phyloP scores from a whole-genome alignment of 2,329 filamentous ascomycete genomes.

The Mycogone perniciosa region DNA sequence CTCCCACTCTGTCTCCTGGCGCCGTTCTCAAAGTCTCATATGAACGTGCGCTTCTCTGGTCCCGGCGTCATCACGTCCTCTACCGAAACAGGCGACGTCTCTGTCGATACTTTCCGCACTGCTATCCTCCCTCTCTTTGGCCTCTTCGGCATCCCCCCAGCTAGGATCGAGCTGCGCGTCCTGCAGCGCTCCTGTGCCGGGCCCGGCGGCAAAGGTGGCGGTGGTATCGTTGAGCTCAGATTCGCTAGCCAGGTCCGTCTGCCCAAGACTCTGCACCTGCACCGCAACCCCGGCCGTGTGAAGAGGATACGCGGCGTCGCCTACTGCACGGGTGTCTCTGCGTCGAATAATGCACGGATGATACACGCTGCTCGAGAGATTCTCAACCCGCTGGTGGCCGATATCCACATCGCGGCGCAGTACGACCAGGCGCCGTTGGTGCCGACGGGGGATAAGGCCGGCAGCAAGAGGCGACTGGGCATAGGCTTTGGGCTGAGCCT shows the following conservation, averaged over 20 bases:
- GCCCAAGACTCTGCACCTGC: constrained; percentile 87
- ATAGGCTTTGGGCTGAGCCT: constrained; percentile 88
- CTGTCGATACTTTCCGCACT: constrained; percentile 87
- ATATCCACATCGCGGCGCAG: constrained; percentile 83
- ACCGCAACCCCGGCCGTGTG: constrained; percentile 74
- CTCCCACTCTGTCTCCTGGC: constrained; percentile 83
- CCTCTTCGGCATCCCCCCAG: constrained; percentile 74
- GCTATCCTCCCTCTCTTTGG: constrained; percentile 86
- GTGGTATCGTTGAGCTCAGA: constrained; percentile 85
- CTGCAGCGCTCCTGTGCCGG: constrained; percentile 74
- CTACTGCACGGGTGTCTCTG: constrained; percentile 86
- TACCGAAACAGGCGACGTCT: constrained; percentile 78
- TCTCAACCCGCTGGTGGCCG: constrained; percentile 76
- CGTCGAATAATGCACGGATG: constrained; percentile 90
- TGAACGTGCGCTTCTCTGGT: constrained; percentile 86
- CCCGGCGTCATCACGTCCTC: constrained; percentile 88
- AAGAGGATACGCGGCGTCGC: constrained; percentile 88
- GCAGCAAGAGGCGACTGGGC: constrained; percentile 60
- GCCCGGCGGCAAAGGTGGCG: constrained; percentile 68
- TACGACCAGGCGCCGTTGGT: constrained; percentile 62
- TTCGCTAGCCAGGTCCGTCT: constrained; percentile 91
- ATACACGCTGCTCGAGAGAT: constrained; percentile 85
- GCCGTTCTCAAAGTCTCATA: constrained; percentile 83
- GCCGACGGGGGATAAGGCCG: constrained; percentile 46
- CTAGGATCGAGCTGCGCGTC: constrained; percentile 79